These are phyloP conservation scores for Termitomyces sp. DNA, from an alignment of 768 basidiomycete genomes.

Conservation along the genomic window DNA sequence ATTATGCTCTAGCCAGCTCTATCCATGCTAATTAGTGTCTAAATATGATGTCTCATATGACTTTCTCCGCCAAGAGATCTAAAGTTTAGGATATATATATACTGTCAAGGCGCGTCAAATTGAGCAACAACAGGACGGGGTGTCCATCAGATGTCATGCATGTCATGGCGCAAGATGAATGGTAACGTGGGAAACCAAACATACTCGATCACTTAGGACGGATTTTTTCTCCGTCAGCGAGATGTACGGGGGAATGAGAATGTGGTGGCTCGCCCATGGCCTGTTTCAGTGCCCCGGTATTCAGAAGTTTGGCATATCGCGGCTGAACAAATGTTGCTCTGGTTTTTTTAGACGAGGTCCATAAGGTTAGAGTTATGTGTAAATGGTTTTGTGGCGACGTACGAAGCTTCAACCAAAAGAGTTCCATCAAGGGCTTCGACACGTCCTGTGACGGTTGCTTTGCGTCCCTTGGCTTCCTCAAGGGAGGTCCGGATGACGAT, in stretches of 20 bases:
- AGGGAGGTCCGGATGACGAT: slow-evolving; percentile 74
- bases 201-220: slow-evolving; percentile 11
- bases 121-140: background rate
- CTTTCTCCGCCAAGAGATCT: background rate
- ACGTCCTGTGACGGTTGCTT: slow-evolving; percentile 61
- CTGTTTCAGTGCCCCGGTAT: slow-evolving; percentile 51
- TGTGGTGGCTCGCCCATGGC: slow-evolving; percentile 58
- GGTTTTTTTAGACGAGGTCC: slow-evolving; percentile 2
- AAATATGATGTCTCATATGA: background rate
- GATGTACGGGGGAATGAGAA: slow-evolving; percentile 27
- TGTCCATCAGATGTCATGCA: background rate
- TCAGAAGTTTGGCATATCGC: slow-evolving; percentile 75
- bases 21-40: background rate
- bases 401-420: slow-evolving; percentile 79
- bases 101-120: background rate
- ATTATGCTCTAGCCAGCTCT: background rate
- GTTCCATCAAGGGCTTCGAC: slow-evolving; percentile 84
- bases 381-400: slow-evolving; percentile 24
- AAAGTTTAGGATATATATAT: background rate
- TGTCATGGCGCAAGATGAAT: background rate
- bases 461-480: slow-evolving; percentile 69
- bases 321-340: slow-evolving; percentile 89
- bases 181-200: background rate
- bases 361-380: background rate
- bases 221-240: slow-evolving; percentile 34